Percentiles rank a stretch among this genome's conserved stretches.
Conservation (phyloP, 495 filamentous ascomycete species). For the Aspergillus coremiiformis region DNA sequence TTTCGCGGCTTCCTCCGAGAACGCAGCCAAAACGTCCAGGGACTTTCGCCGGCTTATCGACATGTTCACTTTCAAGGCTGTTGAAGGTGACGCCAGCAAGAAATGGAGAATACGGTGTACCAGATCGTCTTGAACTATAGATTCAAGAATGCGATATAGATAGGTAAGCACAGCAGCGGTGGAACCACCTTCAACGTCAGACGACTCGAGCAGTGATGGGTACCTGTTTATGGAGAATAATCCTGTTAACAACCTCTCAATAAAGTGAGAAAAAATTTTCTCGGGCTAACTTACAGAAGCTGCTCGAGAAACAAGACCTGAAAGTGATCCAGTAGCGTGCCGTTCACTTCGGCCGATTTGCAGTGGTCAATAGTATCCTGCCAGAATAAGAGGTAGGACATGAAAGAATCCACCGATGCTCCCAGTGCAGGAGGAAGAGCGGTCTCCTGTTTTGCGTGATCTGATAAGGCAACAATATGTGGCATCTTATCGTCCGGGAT, state of each 20-base stretch:
- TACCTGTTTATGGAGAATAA: conserved; percentile 54
- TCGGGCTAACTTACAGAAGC: conserved; percentile 56
- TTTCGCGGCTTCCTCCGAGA: conserved; percentile 54
- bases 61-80: conserved; percentile 43
- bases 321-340: conserved; percentile 91
- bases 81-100: conserved; percentile 65
- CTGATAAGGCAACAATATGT: conserved; percentile 75
- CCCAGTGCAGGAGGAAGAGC: conserved; percentile 51
- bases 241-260: too few relatives aligned
- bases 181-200: conserved; percentile 91
- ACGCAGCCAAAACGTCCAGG: conserved; percentile 73
- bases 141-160: conserved; percentile 80
- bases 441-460: conserved; percentile 49
- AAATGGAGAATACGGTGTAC: conserved; percentile 92
- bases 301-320: conserved; percentile 95
- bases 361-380: conserved; percentile 97
- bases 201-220: conserved; percentile 90
- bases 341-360: conserved; percentile 80
- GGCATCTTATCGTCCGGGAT: conserved; percentile 58
- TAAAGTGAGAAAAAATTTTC: too few relatives aligned
- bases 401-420: conserved; percentile 79
- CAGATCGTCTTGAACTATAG: conserved; percentile 84
- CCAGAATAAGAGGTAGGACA: conserved; percentile 94
- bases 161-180: conserved; percentile 95
- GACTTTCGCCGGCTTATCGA: conserved; percentile 72